phyloP scores from a whole-genome alignment of 2,329 filamentous ascomycete genomes.

The Aspergillus melleus region DNA sequence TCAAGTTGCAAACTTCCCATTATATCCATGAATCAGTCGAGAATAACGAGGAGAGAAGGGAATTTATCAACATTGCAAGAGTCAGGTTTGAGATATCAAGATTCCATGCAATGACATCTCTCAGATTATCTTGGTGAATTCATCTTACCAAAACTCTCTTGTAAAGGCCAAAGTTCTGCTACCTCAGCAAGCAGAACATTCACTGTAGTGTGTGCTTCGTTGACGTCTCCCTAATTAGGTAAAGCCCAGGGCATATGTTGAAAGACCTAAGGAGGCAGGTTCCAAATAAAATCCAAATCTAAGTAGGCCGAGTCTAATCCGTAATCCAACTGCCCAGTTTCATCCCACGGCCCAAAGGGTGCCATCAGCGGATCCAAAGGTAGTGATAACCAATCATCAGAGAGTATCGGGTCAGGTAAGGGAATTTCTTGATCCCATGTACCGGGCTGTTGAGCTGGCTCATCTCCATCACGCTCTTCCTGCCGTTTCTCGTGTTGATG shows the following conservation, averaged over 20 bases:
- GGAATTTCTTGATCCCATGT: neutral
- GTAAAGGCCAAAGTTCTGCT: no score
- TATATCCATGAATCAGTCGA: no score
- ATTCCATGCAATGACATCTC: no score
- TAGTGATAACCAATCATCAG: constrained; percentile 1
- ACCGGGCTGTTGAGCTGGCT: neutral
- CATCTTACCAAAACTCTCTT: no score
- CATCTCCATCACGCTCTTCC: neutral
- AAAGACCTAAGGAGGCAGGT: constrained; percentile 17
- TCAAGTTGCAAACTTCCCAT: no score
- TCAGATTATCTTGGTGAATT: no score
- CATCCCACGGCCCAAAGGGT: constrained; percentile 11
- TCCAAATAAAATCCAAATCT: constrained; percentile 33
- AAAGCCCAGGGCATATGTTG: neutral
- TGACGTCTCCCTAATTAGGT: no score
- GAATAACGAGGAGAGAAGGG: no score
- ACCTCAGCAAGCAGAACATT: no score
- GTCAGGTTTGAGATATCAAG: no score
- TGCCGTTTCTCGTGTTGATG: neutral
- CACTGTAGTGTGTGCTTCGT: no score
- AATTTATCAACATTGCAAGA: no score
- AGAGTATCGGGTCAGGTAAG: neutral
- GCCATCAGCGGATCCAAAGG: constrained; percentile 3
- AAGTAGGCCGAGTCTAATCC: constrained; percentile 23
- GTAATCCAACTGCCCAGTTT: constrained; percentile 11